Percentiles rank a stretch among this genome's conserved stretches.
Evolutionary conservation across 2,329 filamentous ascomycete species (phyloP).

Genomic region (Neodidymelliopsis sp.): DNA sequence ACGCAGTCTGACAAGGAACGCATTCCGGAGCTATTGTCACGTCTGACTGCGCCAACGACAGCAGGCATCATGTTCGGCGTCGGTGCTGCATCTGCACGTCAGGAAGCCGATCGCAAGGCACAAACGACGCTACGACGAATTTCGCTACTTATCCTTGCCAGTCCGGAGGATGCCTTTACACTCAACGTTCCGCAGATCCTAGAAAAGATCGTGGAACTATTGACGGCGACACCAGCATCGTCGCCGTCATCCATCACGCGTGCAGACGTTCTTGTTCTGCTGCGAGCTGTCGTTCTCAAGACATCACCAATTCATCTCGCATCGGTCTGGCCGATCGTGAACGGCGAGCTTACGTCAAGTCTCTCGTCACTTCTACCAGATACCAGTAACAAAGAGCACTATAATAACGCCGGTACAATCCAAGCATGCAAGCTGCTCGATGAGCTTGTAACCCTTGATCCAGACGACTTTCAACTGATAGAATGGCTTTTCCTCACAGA

Average conservation of each 20-base stretch:
- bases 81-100: slow-evolving; percentile 86
- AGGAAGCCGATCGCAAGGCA: slow-evolving; percentile 94
- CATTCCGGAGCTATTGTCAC: slow-evolving; percentile 78
- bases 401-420: slow-evolving; percentile 77
- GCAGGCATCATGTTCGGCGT: slow-evolving; percentile 99
- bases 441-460: slow-evolving; percentile 81
- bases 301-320: slow-evolving; percentile 82
- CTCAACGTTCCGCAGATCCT: slow-evolving; percentile 75
- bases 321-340: slow-evolving; percentile 88
- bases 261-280: slow-evolving; percentile 87
- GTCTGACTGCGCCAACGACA: slow-evolving; percentile 83
- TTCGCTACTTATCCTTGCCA: slow-evolving; percentile 79
- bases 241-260: slow-evolving; percentile 91
- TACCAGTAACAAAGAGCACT: slow-evolving; percentile 74
- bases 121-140: slow-evolving; percentile 88
- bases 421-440: slow-evolving; percentile 96
- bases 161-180: slow-evolving; percentile 79
- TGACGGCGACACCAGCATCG: slow-evolving; percentile 82
- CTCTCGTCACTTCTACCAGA: slow-evolving; percentile 76
- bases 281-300: slow-evolving; percentile 81
- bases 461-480: slow-evolving; percentile 97
- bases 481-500: slow-evolving; percentile 98
- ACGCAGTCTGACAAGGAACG: slow-evolving; percentile 85
- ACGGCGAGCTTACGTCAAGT: slow-evolving; percentile 81
- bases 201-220: slow-evolving; percentile 85